Percentiles rank a stretch among this genome's conserved stretches.
These are phyloP conservation scores for Larix kaempferi DNA, from an alignment of 75 land plant genomes.

Conservation along the genomic window DNA sequence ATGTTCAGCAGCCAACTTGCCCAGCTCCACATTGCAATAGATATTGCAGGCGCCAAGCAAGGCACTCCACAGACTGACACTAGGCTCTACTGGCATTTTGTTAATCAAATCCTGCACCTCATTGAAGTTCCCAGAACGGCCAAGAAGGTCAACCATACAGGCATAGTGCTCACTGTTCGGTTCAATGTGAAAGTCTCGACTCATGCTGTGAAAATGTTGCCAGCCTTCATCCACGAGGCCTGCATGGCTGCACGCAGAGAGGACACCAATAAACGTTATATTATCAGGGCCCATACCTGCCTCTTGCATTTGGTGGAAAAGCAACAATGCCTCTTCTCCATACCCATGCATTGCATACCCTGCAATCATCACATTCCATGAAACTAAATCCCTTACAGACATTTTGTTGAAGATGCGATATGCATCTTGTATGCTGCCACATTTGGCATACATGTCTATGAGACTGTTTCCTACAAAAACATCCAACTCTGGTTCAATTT, in stretches of 20 bases:
- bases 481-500: slow-evolving; percentile 18
- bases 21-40: neutral
- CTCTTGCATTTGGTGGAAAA: slow-evolving; percentile 46
- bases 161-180: slow-evolving; percentile 49
- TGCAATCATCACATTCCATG: slow-evolving; percentile 64
- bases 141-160: slow-evolving; percentile 62
- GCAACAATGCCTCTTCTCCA: slow-evolving; percentile 41
- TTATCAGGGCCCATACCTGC: slow-evolving; percentile 38
- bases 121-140: slow-evolving; percentile 39
- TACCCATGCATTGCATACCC: slow-evolving; percentile 68
- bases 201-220: slow-evolving; percentile 22
- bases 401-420: slow-evolving; percentile 30
- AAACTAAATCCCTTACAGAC: slow-evolving; percentile 26
- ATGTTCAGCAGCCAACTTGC: neutral
- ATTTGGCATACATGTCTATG: slow-evolving; percentile 66
- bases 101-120: slow-evolving; percentile 46
- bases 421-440: slow-evolving; percentile 58
- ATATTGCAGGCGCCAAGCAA: neutral
- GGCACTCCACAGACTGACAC: slow-evolving; percentile 6
- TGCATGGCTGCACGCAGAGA: slow-evolving; percentile 52
- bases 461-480: slow-evolving; percentile 44
- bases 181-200: slow-evolving; percentile 21
- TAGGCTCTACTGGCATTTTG: slow-evolving; percentile 33
- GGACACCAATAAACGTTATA: slow-evolving; percentile 46
- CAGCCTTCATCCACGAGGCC: slow-evolving; percentile 24